Base-by-base conservation (phyloP, 805 yeast species). In the Groenewaldozyma salmanticensis region DNA sequence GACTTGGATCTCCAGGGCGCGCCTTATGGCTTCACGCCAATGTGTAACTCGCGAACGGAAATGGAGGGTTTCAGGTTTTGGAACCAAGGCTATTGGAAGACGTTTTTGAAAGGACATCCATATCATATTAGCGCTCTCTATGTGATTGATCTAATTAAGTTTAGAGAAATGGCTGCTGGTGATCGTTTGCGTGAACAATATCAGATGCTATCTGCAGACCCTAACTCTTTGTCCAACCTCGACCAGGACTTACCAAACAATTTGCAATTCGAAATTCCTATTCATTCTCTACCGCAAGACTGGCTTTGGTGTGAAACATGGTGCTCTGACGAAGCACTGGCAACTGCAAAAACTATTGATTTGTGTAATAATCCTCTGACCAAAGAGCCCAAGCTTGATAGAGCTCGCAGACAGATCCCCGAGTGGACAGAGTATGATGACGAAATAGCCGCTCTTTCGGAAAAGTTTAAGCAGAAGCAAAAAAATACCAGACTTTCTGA, bases 261-360 rank as follows among this genome's bases (percentile, higher is more conserved):
- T 54, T 51, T 88, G 51, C 97, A 92, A 59, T 52, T 66, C 18
- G 58, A 61, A 21, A 59, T 90, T 22, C 80, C 79, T 38, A 86
- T 86, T 16, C 72, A 66, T 52, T 79, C 92, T 5, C 64, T 85
- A 34, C 83, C 86, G 2, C 79, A 79, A 50, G 88, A 83, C 35
- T 85, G 94, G 94, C 64, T 84, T 31, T 86, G 95, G 95, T 86
- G 94, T 61, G 95, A 85, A 54, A 85, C 95, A 0, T 85, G 95
- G 95, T 83, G 95, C 58, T 68, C 77, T 22, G 83, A 78, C 47
- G 80, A 71, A 38, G 64, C 74, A 27, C 61, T 80, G 43, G 57
- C 57, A 40, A 62, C 64, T 0, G 95, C 95, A 2, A 81, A 77
- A 56, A 81, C 88, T 7, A 81, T 85, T 46, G 95, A 85, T 53